These are phyloP conservation scores for Gloeopeniophorella convolvens DNA, from an alignment of 768 basidiomycete genomes.

Conservation along the genomic window DNA sequence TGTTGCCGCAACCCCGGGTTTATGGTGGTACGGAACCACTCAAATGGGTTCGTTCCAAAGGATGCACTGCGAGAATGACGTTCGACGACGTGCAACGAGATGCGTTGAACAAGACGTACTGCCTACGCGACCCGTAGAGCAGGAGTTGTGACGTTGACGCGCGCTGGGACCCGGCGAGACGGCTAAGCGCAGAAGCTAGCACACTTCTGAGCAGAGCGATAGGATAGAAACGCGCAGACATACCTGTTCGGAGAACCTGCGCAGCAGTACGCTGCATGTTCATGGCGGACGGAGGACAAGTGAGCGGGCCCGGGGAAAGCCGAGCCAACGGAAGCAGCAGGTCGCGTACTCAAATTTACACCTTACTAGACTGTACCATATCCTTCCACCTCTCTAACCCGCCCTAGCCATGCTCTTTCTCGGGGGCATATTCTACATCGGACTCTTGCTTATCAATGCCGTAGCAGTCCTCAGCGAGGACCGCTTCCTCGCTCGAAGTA, in stretches of 20 bases:
- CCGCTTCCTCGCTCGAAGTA: constrained; percentile 88
- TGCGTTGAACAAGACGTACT: not conserved
- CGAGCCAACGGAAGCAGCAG: constrained; percentile 6
- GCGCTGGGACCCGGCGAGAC: not conserved
- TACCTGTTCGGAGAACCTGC: constrained; percentile 10
- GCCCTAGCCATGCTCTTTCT: constrained; percentile 51
- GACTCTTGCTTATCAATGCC: constrained; percentile 86
- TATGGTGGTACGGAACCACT: constrained; percentile 18
- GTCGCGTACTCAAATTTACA: too few relatives aligned
- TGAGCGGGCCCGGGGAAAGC: constrained; percentile 4
- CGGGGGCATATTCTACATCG: constrained; percentile 77
- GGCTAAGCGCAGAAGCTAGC: constrained; percentile 2
- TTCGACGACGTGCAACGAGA: not conserved
- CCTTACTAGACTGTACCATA: too few relatives aligned
- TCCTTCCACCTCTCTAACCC: too few relatives aligned
- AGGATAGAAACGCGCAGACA: not conserved
- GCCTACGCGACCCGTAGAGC: constrained; percentile 15
- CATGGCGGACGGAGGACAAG: not conserved
- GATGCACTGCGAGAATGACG: constrained; percentile 15
- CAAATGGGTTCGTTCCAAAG: constrained; percentile 16
- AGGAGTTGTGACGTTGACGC: constrained; percentile 4
- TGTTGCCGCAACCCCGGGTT: constrained; percentile 12
- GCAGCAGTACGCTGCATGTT: constrained; percentile 1
- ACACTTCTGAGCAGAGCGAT: not conserved
- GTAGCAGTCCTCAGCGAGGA: constrained; percentile 96